Base-by-base conservation (phyloP, 139 green algal species). In the Axilococcus clingmanii region DNA sequence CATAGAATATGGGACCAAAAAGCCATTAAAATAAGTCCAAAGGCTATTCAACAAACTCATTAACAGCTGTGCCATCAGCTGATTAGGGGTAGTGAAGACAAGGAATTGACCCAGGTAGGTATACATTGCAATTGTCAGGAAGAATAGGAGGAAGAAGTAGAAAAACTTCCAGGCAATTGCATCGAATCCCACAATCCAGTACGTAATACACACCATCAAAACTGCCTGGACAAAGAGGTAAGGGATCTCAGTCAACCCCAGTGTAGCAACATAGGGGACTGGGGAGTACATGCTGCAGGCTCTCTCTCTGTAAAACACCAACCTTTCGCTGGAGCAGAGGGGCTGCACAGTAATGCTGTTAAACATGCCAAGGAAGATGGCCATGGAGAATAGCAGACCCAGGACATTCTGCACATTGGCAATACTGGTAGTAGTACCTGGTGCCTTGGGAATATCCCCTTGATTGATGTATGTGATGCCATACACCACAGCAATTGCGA, bases 1-100 rank as follows among this genome's bases (percentile, higher is more conserved):
- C 17, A 55, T 20, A 0, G 76, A 60, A 63, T 86, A 90, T 15
- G 79, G 71, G 25, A 85, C 77, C 48, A 85, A 55, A 52, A 91
- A 91, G 27, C 81, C 81, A 28, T 81, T 84, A 55, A 51, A 51
- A 36, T 36, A 36, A 19, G 44, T 81, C 62, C 62, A 86, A 4
- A 88, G 61, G 48, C 78, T 68, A 48, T 69, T 75, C 11, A 67
- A 37, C 24, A 67, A 54, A 15, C 43, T 45, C 8, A 29, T 17
- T 6, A 34, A 42, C 44, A 72, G 29, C 25, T 57, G 44, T 9
- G 65, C 54, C 23, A 74, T 31, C 7, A 74, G 52, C n/a, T 47
- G 49, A 43, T 71, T 62, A 40, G 63, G 63, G 2, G 49, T 63
- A 17, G 30, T 3, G 22, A 66, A 59, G 23, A 63, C 44, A 22